A percentile compares a stretch with the other conserved stretches of the same genome.
phyloP scores from a whole-genome alignment of 2,329 filamentous ascomycete species.

The Diaporthe citriasiana region DNA sequence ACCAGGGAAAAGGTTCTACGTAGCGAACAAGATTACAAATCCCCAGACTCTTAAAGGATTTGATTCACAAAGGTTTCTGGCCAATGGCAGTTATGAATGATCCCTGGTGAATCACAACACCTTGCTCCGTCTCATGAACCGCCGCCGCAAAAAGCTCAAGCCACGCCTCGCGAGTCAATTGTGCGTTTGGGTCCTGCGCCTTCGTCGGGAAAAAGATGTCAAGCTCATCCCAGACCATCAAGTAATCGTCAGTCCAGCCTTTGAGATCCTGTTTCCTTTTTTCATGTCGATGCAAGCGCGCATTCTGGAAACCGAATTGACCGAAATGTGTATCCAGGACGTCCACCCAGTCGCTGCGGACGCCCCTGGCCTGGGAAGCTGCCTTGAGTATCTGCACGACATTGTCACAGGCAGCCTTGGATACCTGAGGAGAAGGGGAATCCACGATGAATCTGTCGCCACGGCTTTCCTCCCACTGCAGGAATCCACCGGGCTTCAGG shows the following conservation, averaged over 20 bases:
- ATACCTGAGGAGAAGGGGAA: neutral
- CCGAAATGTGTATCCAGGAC: neutral
- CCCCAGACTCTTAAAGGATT: too few species aligned
- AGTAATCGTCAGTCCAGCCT: neutral
- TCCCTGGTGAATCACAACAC: neutral
- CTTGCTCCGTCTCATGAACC: neutral
- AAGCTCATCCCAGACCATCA: slow-evolving; percentile 6
- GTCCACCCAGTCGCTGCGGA: neutral
- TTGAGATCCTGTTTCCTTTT: neutral
- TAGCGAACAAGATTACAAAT: too few species aligned
- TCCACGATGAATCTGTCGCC: neutral
- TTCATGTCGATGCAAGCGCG: neutral
- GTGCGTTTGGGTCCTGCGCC: neutral
- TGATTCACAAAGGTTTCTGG: neutral
- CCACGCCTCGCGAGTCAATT: neutral
- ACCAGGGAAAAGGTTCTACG: too few species aligned
- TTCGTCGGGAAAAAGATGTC: slow-evolving; percentile 22
- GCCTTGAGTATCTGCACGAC: neutral
- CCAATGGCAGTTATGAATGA: neutral
- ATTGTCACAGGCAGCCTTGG: neutral
- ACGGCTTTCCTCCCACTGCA: neutral
- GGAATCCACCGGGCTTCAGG: neutral
- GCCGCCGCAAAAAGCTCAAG: neutral
- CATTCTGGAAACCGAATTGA: neutral
- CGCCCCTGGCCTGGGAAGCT: neutral